These are phyloP conservation scores for Pyrenopolyporus hunteri DNA, from an alignment of 495 filamentous ascomycete species.

Conservation along the genomic window DNA sequence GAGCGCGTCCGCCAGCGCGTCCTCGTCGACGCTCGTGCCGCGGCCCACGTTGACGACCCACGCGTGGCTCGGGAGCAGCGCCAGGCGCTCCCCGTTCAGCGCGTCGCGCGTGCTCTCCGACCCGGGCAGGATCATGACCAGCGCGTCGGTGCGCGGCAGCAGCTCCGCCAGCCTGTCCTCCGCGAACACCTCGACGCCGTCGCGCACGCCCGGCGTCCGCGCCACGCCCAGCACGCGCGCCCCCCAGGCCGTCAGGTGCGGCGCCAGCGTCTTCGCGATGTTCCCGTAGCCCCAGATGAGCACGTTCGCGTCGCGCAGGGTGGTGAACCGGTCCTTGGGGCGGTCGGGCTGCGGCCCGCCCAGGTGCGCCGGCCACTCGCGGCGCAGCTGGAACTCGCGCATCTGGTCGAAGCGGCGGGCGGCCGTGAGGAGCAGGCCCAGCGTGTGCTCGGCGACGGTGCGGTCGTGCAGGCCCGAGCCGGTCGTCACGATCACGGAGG, in stretches of 20 bases:
- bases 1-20: constrained; percentile 73
- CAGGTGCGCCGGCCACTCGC: constrained; percentile 62
- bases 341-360: constrained; percentile 63
- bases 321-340: constrained; percentile 54
- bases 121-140: constrained; percentile 77
- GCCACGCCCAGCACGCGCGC: constrained; percentile 55
- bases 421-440: constrained; percentile 58
- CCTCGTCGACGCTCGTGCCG: constrained; percentile 80
- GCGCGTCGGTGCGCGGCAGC: constrained; percentile 69
- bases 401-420: constrained; percentile 62
- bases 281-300: constrained; percentile 83
- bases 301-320: constrained; percentile 57
- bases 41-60: constrained; percentile 85
- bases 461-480: constrained; percentile 66
- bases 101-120: constrained; percentile 72
- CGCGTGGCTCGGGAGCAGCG: constrained; percentile 76
- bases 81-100: constrained; percentile 68
- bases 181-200: constrained; percentile 57
- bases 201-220: constrained; percentile 62
- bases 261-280: constrained; percentile 77
- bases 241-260: constrained; percentile 65
- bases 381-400: constrained; percentile 60
- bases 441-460: constrained; percentile 64
- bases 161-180: constrained; percentile 60
- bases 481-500: constrained; percentile 53